A percentile compares a stretch with the other conserved stretches of the same genome.
Conservation (phyloP, 1,284 basidiomycete species). For the Tylopilus sp. region DNA sequence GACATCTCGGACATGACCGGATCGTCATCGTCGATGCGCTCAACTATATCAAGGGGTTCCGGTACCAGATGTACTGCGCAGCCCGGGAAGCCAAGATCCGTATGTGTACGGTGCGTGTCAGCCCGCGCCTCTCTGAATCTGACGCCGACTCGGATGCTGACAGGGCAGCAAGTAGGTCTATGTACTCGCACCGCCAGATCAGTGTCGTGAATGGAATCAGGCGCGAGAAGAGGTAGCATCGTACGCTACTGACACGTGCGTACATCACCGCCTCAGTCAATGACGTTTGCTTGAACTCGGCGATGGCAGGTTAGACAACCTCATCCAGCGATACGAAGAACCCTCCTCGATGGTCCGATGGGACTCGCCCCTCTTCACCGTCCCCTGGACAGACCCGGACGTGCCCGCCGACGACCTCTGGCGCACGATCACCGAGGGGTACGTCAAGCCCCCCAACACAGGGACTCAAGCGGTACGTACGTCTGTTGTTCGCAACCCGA, state of each 20-base stretch:
- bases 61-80: slow-evolving; percentile 98
- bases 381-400: slow-evolving; percentile 80
- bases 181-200: slow-evolving; percentile 83
- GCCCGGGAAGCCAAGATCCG: slow-evolving; percentile 90
- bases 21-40: slow-evolving; percentile 92
- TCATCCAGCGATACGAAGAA: slow-evolving; percentile 93
- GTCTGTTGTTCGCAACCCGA: too few relatives aligned
- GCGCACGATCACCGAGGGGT: slow-evolving; percentile 83
- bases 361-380: slow-evolving; percentile 95
- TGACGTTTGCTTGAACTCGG: neutral
- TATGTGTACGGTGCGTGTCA: slow-evolving; percentile 83
- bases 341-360: slow-evolving; percentile 97
- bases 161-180: slow-evolving; percentile 64
- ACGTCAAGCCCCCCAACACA: slow-evolving; percentile 88
- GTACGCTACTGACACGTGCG: slow-evolving; percentile 82
- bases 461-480: slow-evolving; percentile 80
- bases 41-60: slow-evolving; percentile 98
- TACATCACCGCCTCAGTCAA: neutral
- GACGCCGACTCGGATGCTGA: slow-evolving; percentile 1
- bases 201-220: slow-evolving; percentile 84
- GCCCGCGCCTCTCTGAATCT: too few relatives aligned
- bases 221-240: slow-evolving; percentile 53
- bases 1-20: slow-evolving; percentile 77
- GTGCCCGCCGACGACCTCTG: slow-evolving; percentile 84
- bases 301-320: slow-evolving; percentile 81